phyloP scores from a whole-genome alignment of 768 basidiomycete species.

The Russula emetica region DNA sequence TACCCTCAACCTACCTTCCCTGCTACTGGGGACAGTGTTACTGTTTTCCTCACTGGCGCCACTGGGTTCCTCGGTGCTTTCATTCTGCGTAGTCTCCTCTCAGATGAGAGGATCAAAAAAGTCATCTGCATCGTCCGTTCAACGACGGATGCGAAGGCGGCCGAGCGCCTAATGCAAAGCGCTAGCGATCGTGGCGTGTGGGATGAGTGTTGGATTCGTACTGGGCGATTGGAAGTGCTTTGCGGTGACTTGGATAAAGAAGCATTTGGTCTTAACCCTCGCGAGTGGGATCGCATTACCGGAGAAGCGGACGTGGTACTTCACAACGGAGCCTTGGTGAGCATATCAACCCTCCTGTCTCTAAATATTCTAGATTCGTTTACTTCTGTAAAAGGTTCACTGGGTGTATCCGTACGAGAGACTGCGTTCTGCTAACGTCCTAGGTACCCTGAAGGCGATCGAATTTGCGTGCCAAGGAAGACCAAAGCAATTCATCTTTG shows the following conservation, averaged over 20 bases:
- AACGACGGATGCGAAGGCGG: constrained; percentile 52
- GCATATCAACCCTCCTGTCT: constrained; percentile 28
- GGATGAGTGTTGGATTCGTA: constrained; percentile 75
- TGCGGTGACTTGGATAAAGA: constrained; percentile 77
- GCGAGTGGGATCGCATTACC: constrained; percentile 62
- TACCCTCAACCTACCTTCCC: constrained; percentile 62
- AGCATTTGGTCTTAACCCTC: constrained; percentile 63
- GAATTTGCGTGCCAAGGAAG: constrained; percentile 70
- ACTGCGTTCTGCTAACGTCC: constrained; percentile 87
- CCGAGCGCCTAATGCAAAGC: constrained; percentile 65
- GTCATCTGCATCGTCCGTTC: constrained; percentile 92
- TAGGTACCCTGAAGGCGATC: constrained; percentile 81
- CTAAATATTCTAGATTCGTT: constrained; percentile 1
- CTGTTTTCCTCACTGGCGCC: constrained; percentile 92
- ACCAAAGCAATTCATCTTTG: constrained; percentile 80
- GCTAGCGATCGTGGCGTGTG: constrained; percentile 80
- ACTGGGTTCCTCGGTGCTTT: constrained; percentile 97
- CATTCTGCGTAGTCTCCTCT: constrained; percentile 75
- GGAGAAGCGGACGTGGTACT: constrained; percentile 75
- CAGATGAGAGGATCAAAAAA: constrained; percentile 64
- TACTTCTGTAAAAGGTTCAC: constrained; percentile 60
- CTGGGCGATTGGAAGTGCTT: constrained; percentile 70
- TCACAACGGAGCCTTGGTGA: constrained; percentile 95
- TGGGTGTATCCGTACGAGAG: constrained; percentile 99
- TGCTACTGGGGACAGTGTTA: constrained; percentile 51